These are phyloP conservation scores for Citrus medica DNA, from an alignment of 345 rosid species.

Conservation along the genomic window DNA sequence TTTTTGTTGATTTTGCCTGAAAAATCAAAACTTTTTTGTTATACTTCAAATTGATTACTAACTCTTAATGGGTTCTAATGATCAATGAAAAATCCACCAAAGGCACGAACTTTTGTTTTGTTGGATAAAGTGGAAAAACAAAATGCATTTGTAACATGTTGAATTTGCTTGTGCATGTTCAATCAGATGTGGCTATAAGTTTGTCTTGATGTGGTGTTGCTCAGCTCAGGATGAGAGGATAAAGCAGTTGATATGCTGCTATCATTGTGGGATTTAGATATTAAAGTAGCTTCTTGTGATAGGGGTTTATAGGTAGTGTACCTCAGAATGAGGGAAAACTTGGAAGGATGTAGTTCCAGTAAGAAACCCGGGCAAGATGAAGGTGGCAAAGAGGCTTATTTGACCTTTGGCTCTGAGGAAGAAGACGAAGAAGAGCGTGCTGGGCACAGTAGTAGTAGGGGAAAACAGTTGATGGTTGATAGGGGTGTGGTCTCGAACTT, in stretches of 20 bases:
- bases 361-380: conserved; percentile 27
- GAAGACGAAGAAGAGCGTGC: conserved; percentile 26
- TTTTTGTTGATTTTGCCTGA: not conserved
- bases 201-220: conserved; percentile 26
- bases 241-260: conserved; percentile 42
- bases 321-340: conserved; percentile 34
- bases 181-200: not conserved
- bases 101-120: not conserved
- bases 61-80: not conserved
- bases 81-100: not conserved
- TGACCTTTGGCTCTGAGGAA: conserved; percentile 18
- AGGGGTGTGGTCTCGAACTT: conserved; percentile 17
- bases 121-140: not conserved
- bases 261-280: conserved; percentile 28
- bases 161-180: not conserved
- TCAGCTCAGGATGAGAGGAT: conserved; percentile 36
- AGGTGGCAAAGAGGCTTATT: conserved; percentile 25
- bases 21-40: not conserved
- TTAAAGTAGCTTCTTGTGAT: conserved; percentile 35
- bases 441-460: conserved; percentile 22
- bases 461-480: conserved; percentile 26
- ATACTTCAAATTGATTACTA: not conserved
- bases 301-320: conserved; percentile 36
- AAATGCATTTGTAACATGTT: not conserved
- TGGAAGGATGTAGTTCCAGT: conserved; percentile 37